Evolutionary conservation across 495 filamentous ascomycete species (phyloP).

Genomic region (Xylaria venustula): DNA sequence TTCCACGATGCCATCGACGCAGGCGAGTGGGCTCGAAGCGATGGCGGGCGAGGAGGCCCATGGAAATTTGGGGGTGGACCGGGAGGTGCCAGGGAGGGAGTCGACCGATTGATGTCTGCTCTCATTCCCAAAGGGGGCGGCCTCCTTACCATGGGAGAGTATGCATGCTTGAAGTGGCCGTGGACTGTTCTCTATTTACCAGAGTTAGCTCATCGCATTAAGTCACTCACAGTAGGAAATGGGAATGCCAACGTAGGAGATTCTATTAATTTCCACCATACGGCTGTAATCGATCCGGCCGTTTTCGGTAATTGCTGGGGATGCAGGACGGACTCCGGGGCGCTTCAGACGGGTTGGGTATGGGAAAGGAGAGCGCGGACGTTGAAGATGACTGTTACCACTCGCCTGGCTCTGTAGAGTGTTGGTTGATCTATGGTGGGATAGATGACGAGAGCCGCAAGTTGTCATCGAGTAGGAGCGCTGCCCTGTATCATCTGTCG

Average conservation of each 20-base stretch:
- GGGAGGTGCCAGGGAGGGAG: conserved; percentile 30
- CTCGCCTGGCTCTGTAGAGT: conserved; percentile 47
- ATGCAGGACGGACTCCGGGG: conserved; percentile 62
- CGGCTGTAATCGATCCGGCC: conserved; percentile 48
- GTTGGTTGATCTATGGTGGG: conserved; percentile 51
- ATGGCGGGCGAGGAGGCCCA: conserved; percentile 17
- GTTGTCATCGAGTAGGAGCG: conserved; percentile 61
- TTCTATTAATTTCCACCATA: conserved; percentile 49
- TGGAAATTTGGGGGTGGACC: conserved; percentile 25
- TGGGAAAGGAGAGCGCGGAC: conserved; percentile 61
- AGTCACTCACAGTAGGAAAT: background rate
- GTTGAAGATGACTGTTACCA: conserved; percentile 37
- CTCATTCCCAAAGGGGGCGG: conserved; percentile 30
- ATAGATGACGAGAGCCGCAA: conserved; percentile 48
- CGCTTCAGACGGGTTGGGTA: conserved; percentile 65
- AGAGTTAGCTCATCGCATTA: conserved; percentile 1
- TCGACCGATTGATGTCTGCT: conserved; percentile 36
- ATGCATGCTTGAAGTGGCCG: conserved; percentile 41
- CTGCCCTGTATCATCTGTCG: conserved; percentile 37
- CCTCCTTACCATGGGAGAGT: conserved; percentile 35
- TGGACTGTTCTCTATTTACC: conserved; percentile 38
- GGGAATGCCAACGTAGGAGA: conserved; percentile 37
- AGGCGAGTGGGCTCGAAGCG: conserved; percentile 22
- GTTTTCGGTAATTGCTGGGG: conserved; percentile 57
- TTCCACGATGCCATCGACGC: conserved; percentile 28